phyloP scores from a whole-genome alignment of 495 filamentous ascomycete species.

The Hypoxylon crocopeplum region DNA sequence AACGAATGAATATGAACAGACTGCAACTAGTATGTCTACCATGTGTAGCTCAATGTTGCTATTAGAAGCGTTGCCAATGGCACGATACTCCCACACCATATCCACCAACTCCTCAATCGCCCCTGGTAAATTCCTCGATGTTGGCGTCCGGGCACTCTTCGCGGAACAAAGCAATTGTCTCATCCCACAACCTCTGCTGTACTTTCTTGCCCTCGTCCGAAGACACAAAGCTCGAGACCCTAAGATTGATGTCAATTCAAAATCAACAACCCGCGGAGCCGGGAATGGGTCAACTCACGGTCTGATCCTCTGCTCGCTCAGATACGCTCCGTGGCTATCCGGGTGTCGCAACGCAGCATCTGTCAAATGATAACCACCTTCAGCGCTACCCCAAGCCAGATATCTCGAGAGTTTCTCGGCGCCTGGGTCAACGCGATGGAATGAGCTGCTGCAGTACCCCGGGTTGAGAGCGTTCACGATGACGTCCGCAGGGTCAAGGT shows the following conservation, averaged over 20 bases:
- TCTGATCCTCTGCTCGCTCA: slow-evolving; percentile 35
- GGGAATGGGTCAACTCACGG: slow-evolving; percentile 18
- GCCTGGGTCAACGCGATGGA: slow-evolving; percentile 45
- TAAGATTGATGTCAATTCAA: slow-evolving; percentile 12
- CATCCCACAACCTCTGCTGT: slow-evolving; percentile 50
- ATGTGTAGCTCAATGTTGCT: neutral
- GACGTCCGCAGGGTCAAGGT: slow-evolving; percentile 45
- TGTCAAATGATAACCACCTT: slow-evolving; percentile 29
- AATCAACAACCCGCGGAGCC: neutral
- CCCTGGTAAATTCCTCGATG: slow-evolving; percentile 25
- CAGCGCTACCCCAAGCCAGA: slow-evolving; percentile 19
- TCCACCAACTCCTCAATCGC: neutral
- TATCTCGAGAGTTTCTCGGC: slow-evolving; percentile 25
- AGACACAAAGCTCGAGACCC: slow-evolving; percentile 37
- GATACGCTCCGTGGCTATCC: slow-evolving; percentile 33
- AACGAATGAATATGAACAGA: no score
- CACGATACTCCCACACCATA: neutral
- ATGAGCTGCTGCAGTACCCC: slow-evolving; percentile 53
- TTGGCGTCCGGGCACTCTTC: slow-evolving; percentile 23
- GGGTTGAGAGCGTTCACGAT: slow-evolving; percentile 62
- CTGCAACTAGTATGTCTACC: no score
- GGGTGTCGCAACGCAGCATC: slow-evolving; percentile 31
- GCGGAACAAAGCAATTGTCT: slow-evolving; percentile 45
- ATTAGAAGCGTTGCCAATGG: neutral
- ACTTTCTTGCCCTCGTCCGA: slow-evolving; percentile 47